These are phyloP conservation scores for Yarrowia keelungensis DNA, from an alignment of 805 yeast species.

Conservation along the genomic window DNA sequence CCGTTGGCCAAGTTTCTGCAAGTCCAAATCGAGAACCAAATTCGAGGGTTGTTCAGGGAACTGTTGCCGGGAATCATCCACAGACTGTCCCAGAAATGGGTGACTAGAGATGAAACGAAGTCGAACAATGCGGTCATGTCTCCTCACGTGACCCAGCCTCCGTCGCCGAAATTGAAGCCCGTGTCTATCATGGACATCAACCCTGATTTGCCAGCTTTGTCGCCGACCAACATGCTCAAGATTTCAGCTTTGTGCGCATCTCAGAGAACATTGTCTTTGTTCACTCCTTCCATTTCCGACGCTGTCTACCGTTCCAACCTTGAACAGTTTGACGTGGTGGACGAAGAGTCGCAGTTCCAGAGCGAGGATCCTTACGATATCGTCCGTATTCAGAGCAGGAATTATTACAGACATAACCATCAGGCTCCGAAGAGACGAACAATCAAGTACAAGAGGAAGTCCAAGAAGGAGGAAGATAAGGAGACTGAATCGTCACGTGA, in stretches of 20 bases:
- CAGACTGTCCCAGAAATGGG: constrained; percentile 71
- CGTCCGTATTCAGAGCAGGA: constrained; percentile 48
- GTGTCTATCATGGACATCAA: constrained; percentile 60
- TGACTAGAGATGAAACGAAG: constrained; percentile 52
- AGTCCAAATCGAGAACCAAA: constrained; percentile 79
- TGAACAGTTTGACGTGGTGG: constrained; percentile 46
- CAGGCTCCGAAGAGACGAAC: constrained; percentile 56
- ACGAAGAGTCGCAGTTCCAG: constrained; percentile 48
- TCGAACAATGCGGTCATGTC: constrained; percentile 37
- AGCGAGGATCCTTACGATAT: constrained; percentile 48
- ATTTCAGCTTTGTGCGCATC: constrained; percentile 73
- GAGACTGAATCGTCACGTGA: background rate
- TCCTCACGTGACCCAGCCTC: constrained; percentile 30
- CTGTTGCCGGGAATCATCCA: constrained; percentile 82
- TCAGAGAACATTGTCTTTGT: constrained; percentile 79
- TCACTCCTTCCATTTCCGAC: constrained; percentile 64
- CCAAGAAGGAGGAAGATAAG: background rate
- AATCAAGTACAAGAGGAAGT: constrained; percentile 46
- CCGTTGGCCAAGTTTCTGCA: constrained; percentile 85
- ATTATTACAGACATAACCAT: constrained; percentile 46
- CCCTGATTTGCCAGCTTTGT: constrained; percentile 65
- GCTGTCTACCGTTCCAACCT: constrained; percentile 64
- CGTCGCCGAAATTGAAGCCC: constrained; percentile 49
- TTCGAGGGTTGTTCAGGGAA: constrained; percentile 80
- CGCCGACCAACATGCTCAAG: constrained; percentile 71